Conservation (phyloP, 208 protist genomes). For the Naegleria gruberi region DNA sequence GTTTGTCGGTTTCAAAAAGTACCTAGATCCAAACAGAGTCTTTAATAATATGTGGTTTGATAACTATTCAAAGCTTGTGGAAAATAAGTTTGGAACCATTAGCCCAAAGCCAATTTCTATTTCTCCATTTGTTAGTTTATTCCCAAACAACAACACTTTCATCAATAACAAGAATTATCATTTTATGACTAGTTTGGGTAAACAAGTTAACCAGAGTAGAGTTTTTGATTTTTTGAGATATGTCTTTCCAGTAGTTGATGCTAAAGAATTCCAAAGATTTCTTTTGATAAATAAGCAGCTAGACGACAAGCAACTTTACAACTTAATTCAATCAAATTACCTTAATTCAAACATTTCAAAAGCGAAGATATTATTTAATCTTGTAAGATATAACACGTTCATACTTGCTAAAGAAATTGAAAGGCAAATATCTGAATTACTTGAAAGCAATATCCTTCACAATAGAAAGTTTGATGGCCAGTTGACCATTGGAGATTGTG, state of each 20-base stretch:
- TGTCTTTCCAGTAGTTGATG: neutral
- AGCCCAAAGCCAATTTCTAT: no score
- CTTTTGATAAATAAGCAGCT: neutral
- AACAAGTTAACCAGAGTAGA: neutral
- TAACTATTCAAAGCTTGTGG: neutral
- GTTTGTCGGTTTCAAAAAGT: slow-evolving; percentile 33
- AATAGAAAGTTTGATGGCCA: slow-evolving; percentile 23
- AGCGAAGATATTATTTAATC: neutral
- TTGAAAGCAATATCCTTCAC: slow-evolving; percentile 27
- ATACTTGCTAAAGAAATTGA: slow-evolving; percentile 37
- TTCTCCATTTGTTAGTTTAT: no score
- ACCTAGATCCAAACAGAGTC: slow-evolving; percentile 32
- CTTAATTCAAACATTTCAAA: neutral
- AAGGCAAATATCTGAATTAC: slow-evolving; percentile 27
- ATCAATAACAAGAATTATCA: no score
- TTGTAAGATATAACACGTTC: neutral
- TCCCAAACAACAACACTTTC: no score
- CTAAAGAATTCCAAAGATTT: neutral
- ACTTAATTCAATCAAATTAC: neutral
- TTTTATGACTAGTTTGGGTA: no score
- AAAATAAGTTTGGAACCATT: neutral
- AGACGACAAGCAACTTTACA: neutral
- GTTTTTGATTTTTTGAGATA: neutral
- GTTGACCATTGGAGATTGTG: slow-evolving; percentile 43
- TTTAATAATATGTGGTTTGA: slow-evolving; percentile 41